Evolutionary conservation across 345 rosid species (phyloP).

Genomic region (Eutrema heterophyllum): DNA sequence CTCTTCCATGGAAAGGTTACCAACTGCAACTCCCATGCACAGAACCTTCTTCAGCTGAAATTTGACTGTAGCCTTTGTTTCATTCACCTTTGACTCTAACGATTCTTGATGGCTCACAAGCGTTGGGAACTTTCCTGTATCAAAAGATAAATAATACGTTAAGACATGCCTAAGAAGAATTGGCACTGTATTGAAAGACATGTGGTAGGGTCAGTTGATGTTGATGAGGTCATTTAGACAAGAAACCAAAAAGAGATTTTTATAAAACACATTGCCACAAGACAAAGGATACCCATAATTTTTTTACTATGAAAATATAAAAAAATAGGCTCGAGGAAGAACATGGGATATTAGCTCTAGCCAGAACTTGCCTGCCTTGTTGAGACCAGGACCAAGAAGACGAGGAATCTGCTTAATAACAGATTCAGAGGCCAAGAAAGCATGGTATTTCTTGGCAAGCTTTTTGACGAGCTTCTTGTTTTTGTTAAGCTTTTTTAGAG

Average conservation of each 20-base stretch:
- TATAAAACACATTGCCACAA: background rate
- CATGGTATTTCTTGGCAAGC: conserved; percentile 69
- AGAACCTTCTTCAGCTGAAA: conserved; percentile 62
- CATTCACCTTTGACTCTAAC: conserved; percentile 53
- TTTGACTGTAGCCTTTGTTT: conserved; percentile 55
- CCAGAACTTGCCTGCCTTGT: conserved; percentile 66
- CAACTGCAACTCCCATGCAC: conserved; percentile 69
- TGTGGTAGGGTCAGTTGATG: background rate
- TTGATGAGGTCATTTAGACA: background rate
- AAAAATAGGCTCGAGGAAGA: background rate
- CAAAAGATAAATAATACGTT: background rate
- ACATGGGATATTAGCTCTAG: background rate
- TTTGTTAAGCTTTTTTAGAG: conserved; percentile 58
- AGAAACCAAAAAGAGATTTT: background rate
- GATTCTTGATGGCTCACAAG: conserved; percentile 60
- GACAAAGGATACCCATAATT: too few relatives aligned
- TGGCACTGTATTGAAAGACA: background rate
- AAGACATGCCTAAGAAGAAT: background rate
- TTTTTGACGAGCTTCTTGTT: conserved; percentile 66
- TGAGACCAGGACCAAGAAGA: conserved; percentile 68
- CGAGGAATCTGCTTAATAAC: conserved; percentile 72
- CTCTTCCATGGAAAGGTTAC: conserved; percentile 55
- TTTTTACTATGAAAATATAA: too few relatives aligned
- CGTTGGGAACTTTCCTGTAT: conserved; percentile 61
- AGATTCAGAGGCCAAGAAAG: conserved; percentile 59